Conservation (phyloP, 495 filamentous ascomycete genomes). For the Aspergillus olivimuriae region DNA sequence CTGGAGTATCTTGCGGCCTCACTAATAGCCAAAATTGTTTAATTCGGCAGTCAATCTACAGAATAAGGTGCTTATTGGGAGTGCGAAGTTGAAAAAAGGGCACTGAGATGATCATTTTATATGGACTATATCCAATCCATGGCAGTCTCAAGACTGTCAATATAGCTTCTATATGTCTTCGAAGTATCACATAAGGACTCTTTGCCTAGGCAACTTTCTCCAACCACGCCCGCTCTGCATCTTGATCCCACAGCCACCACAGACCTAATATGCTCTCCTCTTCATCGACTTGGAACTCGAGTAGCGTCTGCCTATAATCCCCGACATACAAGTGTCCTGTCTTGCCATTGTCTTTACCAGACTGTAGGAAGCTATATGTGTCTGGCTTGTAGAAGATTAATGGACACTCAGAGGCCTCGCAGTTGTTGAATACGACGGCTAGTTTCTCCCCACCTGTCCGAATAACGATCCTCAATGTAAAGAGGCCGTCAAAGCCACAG, state of each 20-base stretch:
- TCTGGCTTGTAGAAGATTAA: constrained; percentile 4
- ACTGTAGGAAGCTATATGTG: constrained; percentile 7
- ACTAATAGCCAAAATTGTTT: too few species aligned
- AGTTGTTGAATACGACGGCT: constrained; percentile 4
- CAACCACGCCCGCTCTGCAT: constrained; percentile 3
- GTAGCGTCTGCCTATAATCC: constrained; percentile 9
- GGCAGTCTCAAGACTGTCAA: too few species aligned
- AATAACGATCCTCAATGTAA: neutral
- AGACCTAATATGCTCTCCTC: constrained; percentile 1
- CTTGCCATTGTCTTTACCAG: constrained; percentile 4
- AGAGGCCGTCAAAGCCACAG: neutral
- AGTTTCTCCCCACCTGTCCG: neutral
- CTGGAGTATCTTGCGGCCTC: too few species aligned
- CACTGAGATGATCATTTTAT: too few species aligned
- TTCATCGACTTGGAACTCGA: constrained; percentile 11
- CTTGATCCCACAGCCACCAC: constrained; percentile 12
- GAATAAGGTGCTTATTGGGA: too few species aligned
- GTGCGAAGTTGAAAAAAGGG: too few species aligned
- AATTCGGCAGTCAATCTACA: too few species aligned
- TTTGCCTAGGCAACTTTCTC: neutral
- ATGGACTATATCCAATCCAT: too few species aligned
- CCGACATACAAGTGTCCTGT: neutral
- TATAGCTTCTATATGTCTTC: neutral
- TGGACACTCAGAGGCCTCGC: neutral
- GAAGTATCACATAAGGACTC: neutral